Evolutionary conservation across 2,329 filamentous ascomycete species (phyloP), one percentile per base, ranked within the genome.

Genomic region (Diaporthe longicolla): DNA sequence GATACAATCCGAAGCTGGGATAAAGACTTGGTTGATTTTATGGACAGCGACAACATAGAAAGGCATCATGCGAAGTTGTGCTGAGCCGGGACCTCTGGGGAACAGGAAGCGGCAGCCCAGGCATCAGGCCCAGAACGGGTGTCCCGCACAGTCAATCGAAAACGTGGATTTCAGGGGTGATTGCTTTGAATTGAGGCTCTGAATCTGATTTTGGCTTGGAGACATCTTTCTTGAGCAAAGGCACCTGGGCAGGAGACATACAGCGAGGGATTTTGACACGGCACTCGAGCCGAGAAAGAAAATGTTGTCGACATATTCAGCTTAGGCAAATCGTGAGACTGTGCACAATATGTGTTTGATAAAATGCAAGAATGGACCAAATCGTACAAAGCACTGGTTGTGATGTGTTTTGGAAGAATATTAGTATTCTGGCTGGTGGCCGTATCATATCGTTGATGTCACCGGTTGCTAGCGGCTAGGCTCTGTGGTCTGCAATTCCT

Each of bases 371-470:
- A 40, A 37, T 37, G 35, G 11, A 13, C 35, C 35, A 37, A 37
- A 37, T 40, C 37, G 5, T 40, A 11, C 37, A 40, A 40, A 13
- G 13, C 37, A 15, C 10, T 21, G 43, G 21, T 7, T 4, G n/a
- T 50, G 3, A 50, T 24, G 2, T 24, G 8, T 24, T 19, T 29
- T 21, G 13, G 3, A 19, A 19, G 15, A 48, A 48, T 1, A 13
- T 40, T 40, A n/a, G n/a, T n/a, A 40, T 13, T 40, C 11, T 40
- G 37, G 37, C 37, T 40, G 15, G 37, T 13, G 13, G 37, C 37
- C 37, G 37, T 40, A 40, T 40, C 37, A 65, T 35, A 17, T 71
- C 69, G n/a, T 71, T 71, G 69, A 71, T 71, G 69, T 71, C 55
- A 71, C 57, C 45, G 9, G 48, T n/a, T 54, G 32, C 55, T 71